phyloP scores from a whole-genome alignment of 768 basidiomycete genomes.

The Pluteus cervinus region DNA sequence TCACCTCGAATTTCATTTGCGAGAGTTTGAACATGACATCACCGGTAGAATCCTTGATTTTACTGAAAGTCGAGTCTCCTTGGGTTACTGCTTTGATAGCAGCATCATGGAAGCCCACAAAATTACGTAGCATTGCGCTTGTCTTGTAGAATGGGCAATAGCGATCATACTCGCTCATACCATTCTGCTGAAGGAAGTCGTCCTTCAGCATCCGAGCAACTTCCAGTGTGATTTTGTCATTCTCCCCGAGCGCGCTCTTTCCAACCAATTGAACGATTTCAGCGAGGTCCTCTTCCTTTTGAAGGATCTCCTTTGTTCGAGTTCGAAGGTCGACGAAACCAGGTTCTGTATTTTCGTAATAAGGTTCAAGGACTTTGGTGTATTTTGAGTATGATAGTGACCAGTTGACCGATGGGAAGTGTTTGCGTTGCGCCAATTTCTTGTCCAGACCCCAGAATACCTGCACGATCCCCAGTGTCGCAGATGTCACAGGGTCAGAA shows the following conservation, averaged over 20 bases:
- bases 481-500: slow-evolving; percentile 96
- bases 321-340: slow-evolving; percentile 94
- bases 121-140: slow-evolving; percentile 89
- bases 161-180: slow-evolving; percentile 96
- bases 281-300: slow-evolving; percentile 97
- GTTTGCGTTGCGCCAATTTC: slow-evolving; percentile 97
- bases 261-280: slow-evolving; percentile 99
- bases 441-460: slow-evolving; percentile 99
- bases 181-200: slow-evolving; percentile 96
- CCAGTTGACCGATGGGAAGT: slow-evolving; percentile 99
- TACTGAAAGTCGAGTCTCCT: slow-evolving; percentile 77
- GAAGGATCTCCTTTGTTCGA: slow-evolving; percentile 92
- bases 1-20: slow-evolving; percentile 98
- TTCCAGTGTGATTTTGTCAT: slow-evolving; percentile 97
- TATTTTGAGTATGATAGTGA: slow-evolving; percentile 99
- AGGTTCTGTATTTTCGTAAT: slow-evolving; percentile 86
- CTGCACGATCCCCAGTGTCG: slow-evolving; percentile 97
- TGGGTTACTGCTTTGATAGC: slow-evolving; percentile 81
- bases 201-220: slow-evolving; percentile 97
- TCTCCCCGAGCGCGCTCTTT: slow-evolving; percentile 94
- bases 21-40: slow-evolving; percentile 97
- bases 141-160: slow-evolving; percentile 99
- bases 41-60: slow-evolving; percentile 78
- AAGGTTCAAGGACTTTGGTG: slow-evolving; percentile 85
- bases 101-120: slow-evolving; percentile 90